Evolutionary conservation across 805 yeast species (phyloP), one percentile per base, ranked within the genome.

Genomic region (Lipomyces mesembrius): DNA sequence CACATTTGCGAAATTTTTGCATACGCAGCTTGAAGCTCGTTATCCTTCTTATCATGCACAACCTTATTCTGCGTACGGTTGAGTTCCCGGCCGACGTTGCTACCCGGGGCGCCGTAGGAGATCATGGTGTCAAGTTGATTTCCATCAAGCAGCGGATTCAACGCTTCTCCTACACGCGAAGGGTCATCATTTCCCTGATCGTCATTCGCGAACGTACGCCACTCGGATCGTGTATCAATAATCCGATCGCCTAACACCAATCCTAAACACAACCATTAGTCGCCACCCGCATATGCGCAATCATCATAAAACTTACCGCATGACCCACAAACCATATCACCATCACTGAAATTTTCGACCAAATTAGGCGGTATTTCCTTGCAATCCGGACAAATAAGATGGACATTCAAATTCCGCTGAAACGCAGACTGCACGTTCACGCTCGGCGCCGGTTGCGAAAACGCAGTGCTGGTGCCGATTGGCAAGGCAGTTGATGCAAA

Each of bases 121-220:
- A 95, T 95, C 82, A 93, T 88, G 4, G 99, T 94, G 17, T 96
- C 91, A 64, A 94, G 86, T 78, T 92, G 95, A 73, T 90, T 94
- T 27, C 95, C 90, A 75, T 93, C 98, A 72, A 95, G 83, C 62
- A 92, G 81, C 8, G 98, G 97, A 77, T 92, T 93, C 20, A 92
- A 88, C 5, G 98, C 98, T 76, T 93, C 98, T 79, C 99, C 99
- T 69, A 94, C 99, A 90, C 99, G 98, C 72, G 95, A 88, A 3
- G 99, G 99, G 77, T 94, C 99, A 78, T 92, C 98, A 73, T 96
- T 97, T 73, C 93, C 94, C 78, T 94, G 98, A 78, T 94, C 99
- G 78, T 94, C 99, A 76, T 95, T 95, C 66, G 95, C 88, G 78
- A 94, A 94, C 1, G 99, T 95, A 82, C 98, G 90, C 99, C 99